Evolutionary conservation across 2,329 filamentous ascomycete species (phyloP), one percentile per base, ranked within the genome.

Genomic region (Didymellaceae sp.): DNA sequence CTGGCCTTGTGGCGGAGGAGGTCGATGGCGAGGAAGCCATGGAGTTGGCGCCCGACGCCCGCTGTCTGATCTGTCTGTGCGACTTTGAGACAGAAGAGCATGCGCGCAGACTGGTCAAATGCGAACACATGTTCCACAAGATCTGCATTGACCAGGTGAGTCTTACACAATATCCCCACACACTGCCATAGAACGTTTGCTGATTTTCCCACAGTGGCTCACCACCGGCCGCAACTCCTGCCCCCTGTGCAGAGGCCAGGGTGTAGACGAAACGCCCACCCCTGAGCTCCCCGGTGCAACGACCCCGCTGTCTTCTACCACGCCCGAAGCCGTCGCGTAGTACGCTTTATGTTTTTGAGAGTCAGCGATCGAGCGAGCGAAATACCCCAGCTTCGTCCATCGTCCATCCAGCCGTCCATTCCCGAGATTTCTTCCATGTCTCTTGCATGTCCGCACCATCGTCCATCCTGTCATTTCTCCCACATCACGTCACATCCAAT

Each of bases 111-210:
- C 74, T 89, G 51, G 74, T 78, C 50, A 85, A 84, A 66, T 89
- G 86, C 74, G 80, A 80, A 37, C 86, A 89, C 68, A 66, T 87
- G 51, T 89, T 86, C 71, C 86, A 89, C 71, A 81, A 79, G 57
- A 81, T 86, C 59, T 89, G 86, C 69, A 88, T 89, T 68, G 86
- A 88, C 67, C 82, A 87, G 78, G 85, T 86, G 75, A 63, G 79
- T 65, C 30, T 14, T 13, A 1, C 1, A 8, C 7, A 6, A 13
- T 6, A 10, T 10, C 6, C 20, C n/a, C 17, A 14, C 4, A 8
- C 10, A 13, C 10, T 11, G n/a, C n/a, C n/a, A n/a, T n/a, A 10
- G 10, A 38, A 41, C 26, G 14, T 6, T 6, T n/a, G 13, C 37
- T 37, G 14, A 48, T 37, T 13, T 10, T 10, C 6, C 44, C 45